Evolutionary conservation across 1,284 basidiomycete genomes (phyloP).

Genomic region (Ustilago xerochloae): DNA sequence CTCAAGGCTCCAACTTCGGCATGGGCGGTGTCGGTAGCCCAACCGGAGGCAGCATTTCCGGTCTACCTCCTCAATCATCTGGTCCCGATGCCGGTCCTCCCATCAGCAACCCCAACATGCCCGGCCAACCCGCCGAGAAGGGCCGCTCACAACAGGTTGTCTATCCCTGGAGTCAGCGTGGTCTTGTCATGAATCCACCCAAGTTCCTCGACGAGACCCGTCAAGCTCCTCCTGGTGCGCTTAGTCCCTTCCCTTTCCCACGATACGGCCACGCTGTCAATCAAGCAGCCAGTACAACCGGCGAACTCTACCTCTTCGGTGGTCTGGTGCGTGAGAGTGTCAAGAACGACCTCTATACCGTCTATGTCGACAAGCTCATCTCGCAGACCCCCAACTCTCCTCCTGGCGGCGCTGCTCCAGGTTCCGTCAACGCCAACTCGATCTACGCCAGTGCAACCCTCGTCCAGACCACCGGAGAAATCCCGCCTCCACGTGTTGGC

Average conservation of each 20-base stretch:
- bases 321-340: conserved; percentile 92
- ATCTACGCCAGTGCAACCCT: conserved; percentile 72
- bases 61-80: conserved; percentile 49
- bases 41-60: conserved; percentile 32
- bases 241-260: conserved; percentile 80
- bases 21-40: conserved; percentile 29
- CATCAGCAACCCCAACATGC: conserved; percentile 11
- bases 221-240: conserved; percentile 63
- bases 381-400: conserved; percentile 79
- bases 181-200: conserved; percentile 64
- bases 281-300: conserved; percentile 77
- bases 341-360: conserved; percentile 87
- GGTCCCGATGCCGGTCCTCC: conserved; percentile 36
- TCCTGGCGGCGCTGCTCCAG: conserved; percentile 24
- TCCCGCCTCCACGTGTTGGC: conserved; percentile 89
- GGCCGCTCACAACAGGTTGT: conserved; percentile 55
- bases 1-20: conserved; percentile 21
- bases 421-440: conserved; percentile 51
- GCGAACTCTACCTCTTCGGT: conserved; percentile 96
- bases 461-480: conserved; percentile 81
- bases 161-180: conserved; percentile 67
- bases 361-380: conserved; percentile 69
- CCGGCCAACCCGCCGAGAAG: conserved; percentile 17
- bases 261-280: conserved; percentile 98
- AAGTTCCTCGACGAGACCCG: conserved; percentile 65